Conservation (phyloP, 257 asterid species). For the Fraxinus quadrangulata region DNA sequence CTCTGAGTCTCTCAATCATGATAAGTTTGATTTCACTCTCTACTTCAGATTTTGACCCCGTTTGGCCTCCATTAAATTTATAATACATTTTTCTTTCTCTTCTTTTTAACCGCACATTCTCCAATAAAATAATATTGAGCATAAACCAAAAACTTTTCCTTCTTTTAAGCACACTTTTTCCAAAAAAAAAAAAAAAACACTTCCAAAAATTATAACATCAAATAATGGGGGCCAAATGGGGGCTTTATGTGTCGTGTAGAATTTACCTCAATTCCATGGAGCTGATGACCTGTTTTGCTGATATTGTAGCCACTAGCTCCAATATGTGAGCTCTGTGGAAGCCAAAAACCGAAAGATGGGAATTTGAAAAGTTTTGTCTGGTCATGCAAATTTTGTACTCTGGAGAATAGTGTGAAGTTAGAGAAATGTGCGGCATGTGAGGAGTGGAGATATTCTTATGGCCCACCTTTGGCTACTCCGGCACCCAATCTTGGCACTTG, state of each 20-base stretch:
- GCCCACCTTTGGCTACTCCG: constrained; percentile 58
- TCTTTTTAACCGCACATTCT: too few species aligned
- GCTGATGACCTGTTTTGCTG: constrained; percentile 24
- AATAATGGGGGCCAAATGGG: too few species aligned
- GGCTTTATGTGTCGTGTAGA: not conserved
- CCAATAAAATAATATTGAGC: too few species aligned
- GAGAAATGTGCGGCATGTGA: constrained; percentile 78
- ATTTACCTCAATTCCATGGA: not conserved
- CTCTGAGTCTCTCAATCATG: not conserved
- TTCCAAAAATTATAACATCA: too few species aligned
- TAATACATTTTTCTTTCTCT: too few species aligned
- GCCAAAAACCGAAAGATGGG: constrained; percentile 55
- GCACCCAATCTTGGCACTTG: constrained; percentile 70
- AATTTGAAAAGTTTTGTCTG: constrained; percentile 41
- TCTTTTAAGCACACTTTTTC: too few species aligned
- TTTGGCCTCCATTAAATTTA: too few species aligned
- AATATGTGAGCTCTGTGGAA: constrained; percentile 67
- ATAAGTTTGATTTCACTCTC: not conserved
- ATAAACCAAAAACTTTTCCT: too few species aligned
- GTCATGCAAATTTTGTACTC: constrained; percentile 85
- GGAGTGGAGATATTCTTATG: constrained; percentile 82
- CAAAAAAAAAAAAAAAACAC: too few species aligned
- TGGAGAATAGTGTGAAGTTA: constrained; percentile 58
- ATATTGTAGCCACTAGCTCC: constrained; percentile 77
- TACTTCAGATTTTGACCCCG: not conserved